Evolutionary conservation across 2,329 filamentous ascomycete species (phyloP), one percentile per base, ranked within the genome.

Genomic region (Phialophora tarda): DNA sequence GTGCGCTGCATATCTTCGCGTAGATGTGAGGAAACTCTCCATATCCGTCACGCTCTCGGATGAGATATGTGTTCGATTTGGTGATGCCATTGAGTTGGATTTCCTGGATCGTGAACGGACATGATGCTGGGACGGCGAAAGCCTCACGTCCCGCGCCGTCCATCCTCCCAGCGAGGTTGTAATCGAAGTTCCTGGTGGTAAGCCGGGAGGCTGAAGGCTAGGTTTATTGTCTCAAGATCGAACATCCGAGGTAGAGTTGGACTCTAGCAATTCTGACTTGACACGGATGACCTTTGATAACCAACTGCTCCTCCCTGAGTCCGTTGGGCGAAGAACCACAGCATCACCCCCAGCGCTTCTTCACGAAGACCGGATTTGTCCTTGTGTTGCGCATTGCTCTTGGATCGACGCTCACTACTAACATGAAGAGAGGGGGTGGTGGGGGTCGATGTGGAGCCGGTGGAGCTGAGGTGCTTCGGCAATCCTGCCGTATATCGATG

Each of bases 11-110:
- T n/a, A 72, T 51, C 57, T 71, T 70, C 10, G 65, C 71, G 28
- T 69, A 72, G 5, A 72, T 72, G 41, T 71, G 64, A 17, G 71
- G 71, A 64, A 66, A 70, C 55, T 72, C 71, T 17, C 69, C 69
- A 41, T 64, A 72, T n/a, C 44, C 32, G 54, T 72, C 70, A 26
- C 57, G 56, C 34, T 72, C 70, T 7, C 70, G 67, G 53, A 72
- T 71, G 24, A 72, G 41, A 57, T 67, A 72, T 6, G 67, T 68
- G 24, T 23, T 54, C 4, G 67, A 66, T 17, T 30, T 21, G 2
- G 23, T 28, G 8, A 24, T 28, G 3, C 56, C 38, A 24, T 28
- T 48, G 23, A 44, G 51, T 12, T 47, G 10, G 48, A 65, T 64
- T 14, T 38, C 32, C 2, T 62, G 32, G 32, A 68, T 68, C 8